These are phyloP conservation scores for Croton laevigatus DNA, from an alignment of 441 rosid species.

Conservation along the genomic window DNA sequence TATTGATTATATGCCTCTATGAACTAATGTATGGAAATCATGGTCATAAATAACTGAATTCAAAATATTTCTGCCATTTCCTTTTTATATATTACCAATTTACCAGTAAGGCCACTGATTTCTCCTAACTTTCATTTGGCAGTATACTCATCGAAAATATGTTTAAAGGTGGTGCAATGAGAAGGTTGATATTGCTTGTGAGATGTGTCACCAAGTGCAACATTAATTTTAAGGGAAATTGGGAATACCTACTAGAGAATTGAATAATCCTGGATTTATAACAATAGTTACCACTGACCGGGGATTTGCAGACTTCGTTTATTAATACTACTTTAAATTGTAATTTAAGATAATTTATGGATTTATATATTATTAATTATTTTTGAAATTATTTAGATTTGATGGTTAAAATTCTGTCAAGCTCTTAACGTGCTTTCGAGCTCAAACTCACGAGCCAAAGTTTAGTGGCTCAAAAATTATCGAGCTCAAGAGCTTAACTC, in stretches of 20 bases:
- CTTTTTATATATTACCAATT: neutral
- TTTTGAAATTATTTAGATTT: too few species aligned
- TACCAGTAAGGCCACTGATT: neutral
- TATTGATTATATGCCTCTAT: too few species aligned
- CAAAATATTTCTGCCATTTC: conserved; percentile 7
- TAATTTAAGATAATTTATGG: too few species aligned
- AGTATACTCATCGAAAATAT: conserved; percentile 81
- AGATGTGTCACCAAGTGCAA: conserved; percentile 75
- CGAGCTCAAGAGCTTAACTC: too few species aligned
- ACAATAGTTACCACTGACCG: conserved; percentile 39
- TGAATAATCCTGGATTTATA: conserved; percentile 41
- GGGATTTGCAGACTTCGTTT: conserved; percentile 36
- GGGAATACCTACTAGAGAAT: conserved; percentile 64
- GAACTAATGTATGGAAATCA: neutral
- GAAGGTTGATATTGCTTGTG: conserved; percentile 78
- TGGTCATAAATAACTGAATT: neutral
- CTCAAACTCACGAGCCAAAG: too few species aligned
- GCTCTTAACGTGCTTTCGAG: too few species aligned
- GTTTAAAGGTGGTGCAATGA: conserved; percentile 86
- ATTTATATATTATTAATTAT: too few species aligned
- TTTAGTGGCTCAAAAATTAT: too few species aligned
- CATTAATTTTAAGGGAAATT: conserved; percentile 40
- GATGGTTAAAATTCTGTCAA: too few species aligned
- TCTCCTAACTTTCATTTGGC: conserved; percentile 15
- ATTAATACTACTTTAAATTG: too few species aligned